Evolutionary conservation across 1,284 basidiomycete species (phyloP), one percentile per base, ranked within the genome.

Genomic region (Boletellus deceptivus): DNA sequence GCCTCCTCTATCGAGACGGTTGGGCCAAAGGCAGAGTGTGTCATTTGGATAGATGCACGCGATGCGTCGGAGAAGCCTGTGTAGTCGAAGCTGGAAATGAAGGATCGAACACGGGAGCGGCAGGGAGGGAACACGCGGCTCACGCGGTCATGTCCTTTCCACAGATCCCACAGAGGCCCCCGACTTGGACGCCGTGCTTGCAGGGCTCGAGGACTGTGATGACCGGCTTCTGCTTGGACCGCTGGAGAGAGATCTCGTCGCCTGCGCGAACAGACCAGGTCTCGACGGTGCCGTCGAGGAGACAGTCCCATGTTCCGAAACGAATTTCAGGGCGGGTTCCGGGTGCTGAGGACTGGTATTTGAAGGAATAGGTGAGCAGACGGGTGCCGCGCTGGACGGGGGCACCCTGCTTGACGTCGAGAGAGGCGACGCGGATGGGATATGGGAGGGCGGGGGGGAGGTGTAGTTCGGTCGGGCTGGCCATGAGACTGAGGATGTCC

Each of bases 71-170:
- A 87, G 70, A 86, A 87, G 24, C 90, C 89, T 0, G 88, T 88
- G 67, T 94, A 95, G 72, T 95, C 92, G 58, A 82, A 79, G 54
- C 92, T 95, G 36, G 24, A 37, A 31, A 27, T n/a, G 46, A 34
- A 10, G 48, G 45, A 55, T 57, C 42, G 62, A 54, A 33, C 35
- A 25, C 46, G 44, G 48, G 46, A 50, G 38, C 39, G 20, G 31
- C 46, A 36, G 48, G 42, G 38, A 52, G 52, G 43, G 18, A 14
- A 38, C 37, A 59, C 42, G 41, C 11, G 20, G 75, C 87, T 59
- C 65, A 97, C 93, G 80, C 83, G 42, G 92, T 94, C 77, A 98
- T 84, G 61, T 97, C 93, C 70, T 90, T 92, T 35, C 94, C 95
- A 67, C 95, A 99, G 29, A 96, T 70, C 2, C 90, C 93, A 67